Evolutionary conservation across 2,329 filamentous ascomycete species (phyloP), one percentile per base, ranked within the genome.

Genomic region (Ceratocystis alfenasii): DNA sequence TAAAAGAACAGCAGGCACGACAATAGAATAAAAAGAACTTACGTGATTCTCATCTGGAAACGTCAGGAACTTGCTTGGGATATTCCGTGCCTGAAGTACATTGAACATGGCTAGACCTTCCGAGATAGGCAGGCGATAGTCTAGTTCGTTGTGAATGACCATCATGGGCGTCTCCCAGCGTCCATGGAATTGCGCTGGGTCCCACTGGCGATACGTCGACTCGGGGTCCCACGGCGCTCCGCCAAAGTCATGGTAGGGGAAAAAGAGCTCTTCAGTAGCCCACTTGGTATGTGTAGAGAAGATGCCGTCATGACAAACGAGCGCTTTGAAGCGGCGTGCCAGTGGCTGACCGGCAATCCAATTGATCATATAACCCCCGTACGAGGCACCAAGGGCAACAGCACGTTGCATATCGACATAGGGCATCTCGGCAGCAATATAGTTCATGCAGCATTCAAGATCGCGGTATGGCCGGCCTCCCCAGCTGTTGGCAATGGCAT

Each of bases 261-360:
- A 88, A 78, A 87, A 88, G n/a, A 87, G 78, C 74, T 88, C 85
- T 69, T 88, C 85, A 4, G 82, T 84, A 1, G 80, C 75, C 77
- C 84, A 87, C 74, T 86, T 82, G 70, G 80, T 84, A 63, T 85
- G 76, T 1, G 85, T 87, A 71, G 85, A 88, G 75, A 92, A 94
- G 65, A 92, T 87, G 61, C 91, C 91, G 70, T 96, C 90, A 73
- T 96, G 91, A 71, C 87, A 91, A 33, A 95, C 90, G 3, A 96
- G 80, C 0, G 90, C 90, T 75, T 90, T 90, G 81, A 96, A 95
- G 70, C 87, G 85, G 33, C 89, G 85, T 22, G 90, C 91, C 0
- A 96, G 81, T 0, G 84, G 81, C 69, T 94, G 88, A 6, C 92
- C 92, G 75, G 96, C 90, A 71, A 96, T 90, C 91, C 92, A 95